Percentiles rank a stretch among this genome's conserved stretches.
phyloP scores from a whole-genome alignment of 2,329 filamentous ascomycete species.

The Graphium sp. region DNA sequence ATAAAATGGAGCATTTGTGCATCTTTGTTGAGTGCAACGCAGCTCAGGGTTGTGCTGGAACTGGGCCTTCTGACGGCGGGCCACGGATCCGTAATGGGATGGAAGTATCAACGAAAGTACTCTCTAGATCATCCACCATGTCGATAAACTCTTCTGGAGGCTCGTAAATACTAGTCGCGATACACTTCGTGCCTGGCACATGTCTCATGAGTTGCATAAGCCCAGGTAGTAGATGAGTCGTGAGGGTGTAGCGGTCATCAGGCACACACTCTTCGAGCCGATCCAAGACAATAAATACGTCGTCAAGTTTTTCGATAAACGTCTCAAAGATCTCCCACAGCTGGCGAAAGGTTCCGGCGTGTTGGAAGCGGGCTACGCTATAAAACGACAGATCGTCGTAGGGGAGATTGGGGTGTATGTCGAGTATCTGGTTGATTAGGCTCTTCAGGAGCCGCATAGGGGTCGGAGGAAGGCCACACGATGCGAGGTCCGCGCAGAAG shows the following conservation, averaged over 20 bases:
- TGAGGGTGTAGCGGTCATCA: slow-evolving; percentile 4
- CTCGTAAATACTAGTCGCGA: slow-evolving; percentile 6
- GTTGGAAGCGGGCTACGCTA: slow-evolving; percentile 2
- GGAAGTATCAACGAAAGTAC: too few relatives aligned
- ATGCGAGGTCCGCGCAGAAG: slow-evolving; percentile 3
- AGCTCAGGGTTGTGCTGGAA: too few relatives aligned
- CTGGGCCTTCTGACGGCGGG: too few relatives aligned
- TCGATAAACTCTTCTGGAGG: slow-evolving; percentile 4
- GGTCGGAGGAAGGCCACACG: slow-evolving; percentile 2
- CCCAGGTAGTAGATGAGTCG: slow-evolving; percentile 1
- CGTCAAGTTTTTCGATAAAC: slow-evolving; percentile 3
- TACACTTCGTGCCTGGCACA: slow-evolving; percentile 1
- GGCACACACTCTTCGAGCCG: slow-evolving; percentile 4
- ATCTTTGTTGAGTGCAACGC: too few relatives aligned
- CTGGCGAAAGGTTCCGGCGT: slow-evolving; percentile 1
- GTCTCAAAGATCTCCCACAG: slow-evolving; percentile 5
- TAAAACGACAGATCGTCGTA: slow-evolving; percentile 5
- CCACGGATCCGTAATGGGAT: too few relatives aligned
- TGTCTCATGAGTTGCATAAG: slow-evolving; percentile 2
- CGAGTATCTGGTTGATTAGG: slow-evolving; percentile 5
- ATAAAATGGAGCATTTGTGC: too few relatives aligned
- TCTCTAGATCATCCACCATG: too few relatives aligned
- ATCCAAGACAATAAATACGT: slow-evolving; percentile 6
- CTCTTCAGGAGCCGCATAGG: slow-evolving; percentile 4
- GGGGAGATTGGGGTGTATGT: slow-evolving; percentile 2